Percentiles rank a stretch among this genome's conserved stretches.
phyloP scores from a whole-genome alignment of 1,284 basidiomycete species.

The Naganishia sp. region DNA sequence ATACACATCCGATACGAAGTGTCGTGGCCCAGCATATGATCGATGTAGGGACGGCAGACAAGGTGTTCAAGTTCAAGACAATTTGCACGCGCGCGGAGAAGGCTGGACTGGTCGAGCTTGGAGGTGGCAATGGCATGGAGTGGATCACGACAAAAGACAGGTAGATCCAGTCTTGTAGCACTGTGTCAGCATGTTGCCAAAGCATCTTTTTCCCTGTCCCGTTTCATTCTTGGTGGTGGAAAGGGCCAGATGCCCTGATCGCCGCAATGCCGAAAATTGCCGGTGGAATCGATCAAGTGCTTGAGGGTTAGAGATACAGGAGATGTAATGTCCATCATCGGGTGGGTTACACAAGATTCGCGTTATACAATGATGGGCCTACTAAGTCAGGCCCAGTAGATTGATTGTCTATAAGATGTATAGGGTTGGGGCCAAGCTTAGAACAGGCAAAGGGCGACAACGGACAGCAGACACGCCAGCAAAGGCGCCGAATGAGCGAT shows the following conservation, averaged over 20 bases:
- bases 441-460: neutral
- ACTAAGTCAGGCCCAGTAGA: no score
- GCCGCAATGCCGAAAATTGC: no score
- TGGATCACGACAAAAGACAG: slow-evolving; percentile 11
- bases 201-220: neutral
- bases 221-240: no score
- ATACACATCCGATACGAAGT: slow-evolving; percentile 6
- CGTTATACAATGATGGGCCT: no score
- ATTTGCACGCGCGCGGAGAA: slow-evolving; percentile 22
- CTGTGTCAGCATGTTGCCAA: no score
- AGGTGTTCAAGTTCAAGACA: slow-evolving; percentile 11
- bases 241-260: no score
- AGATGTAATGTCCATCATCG: no score
- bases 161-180: neutral
- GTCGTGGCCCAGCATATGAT: slow-evolving; percentile 23
- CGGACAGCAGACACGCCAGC: slow-evolving; percentile 3
- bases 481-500: neutral
- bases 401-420: no score
- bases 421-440: neutral
- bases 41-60: slow-evolving; percentile 12
- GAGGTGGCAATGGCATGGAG: neutral
- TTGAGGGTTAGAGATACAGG: no score
- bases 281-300: no score
- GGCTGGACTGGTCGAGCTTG: slow-evolving; percentile 17
- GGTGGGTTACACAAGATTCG: no score